These are phyloP conservation scores for Phytophthora hybrid DNA, from an alignment of 352 stramenopile species.

Conservation along the genomic window DNA sequence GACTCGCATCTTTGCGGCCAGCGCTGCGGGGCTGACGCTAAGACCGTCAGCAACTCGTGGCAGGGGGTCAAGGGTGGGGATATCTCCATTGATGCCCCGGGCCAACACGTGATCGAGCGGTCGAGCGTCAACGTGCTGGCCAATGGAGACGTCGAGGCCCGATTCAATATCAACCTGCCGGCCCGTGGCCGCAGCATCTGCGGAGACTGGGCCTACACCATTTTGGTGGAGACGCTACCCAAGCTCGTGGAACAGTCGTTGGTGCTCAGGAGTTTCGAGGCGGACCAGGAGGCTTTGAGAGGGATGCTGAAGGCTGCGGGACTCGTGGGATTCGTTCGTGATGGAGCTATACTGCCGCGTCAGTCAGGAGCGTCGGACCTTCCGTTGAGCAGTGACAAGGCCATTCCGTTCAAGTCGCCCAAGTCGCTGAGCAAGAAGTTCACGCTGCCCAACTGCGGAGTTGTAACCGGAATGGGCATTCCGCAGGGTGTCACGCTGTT, in stretches of 20 bases:
- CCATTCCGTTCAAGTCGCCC: conserved; percentile 89
- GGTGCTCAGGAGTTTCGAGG: conserved; percentile 78
- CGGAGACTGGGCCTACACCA: conserved; percentile 92
- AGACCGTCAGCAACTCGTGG: conserved; percentile 78
- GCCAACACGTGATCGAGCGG: conserved; percentile 95
- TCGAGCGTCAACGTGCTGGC: conserved; percentile 86
- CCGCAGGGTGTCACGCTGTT: conserved; percentile 95
- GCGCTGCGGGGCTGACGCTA: conserved; percentile 68
- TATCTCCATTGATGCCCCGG: conserved; percentile 93
- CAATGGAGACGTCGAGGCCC: conserved; percentile 88
- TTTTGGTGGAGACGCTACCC: conserved; percentile 92
- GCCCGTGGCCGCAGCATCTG: conserved; percentile 94
- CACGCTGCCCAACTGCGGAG: conserved; percentile 85
- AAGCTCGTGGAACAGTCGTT: conserved; percentile 87
- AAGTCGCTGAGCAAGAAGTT: conserved; percentile 84
- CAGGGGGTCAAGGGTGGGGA: conserved; percentile 94
- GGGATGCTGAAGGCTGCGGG: conserved; percentile 78
- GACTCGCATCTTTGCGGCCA: conserved; percentile 84
- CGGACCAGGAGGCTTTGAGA: conserved; percentile 92
- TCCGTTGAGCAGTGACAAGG: conserved; percentile 50
- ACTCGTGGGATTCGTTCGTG: conserved; percentile 93
- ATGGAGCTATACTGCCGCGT: conserved; percentile 94
- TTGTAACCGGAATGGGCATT: conserved; percentile 95
- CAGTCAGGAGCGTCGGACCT: conserved; percentile 74
- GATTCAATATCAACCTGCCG: conserved; percentile 97